Evolutionary conservation across 1,139 yeast species (phyloP).

Genomic region (Yamadazyma atmosphaerica): DNA sequence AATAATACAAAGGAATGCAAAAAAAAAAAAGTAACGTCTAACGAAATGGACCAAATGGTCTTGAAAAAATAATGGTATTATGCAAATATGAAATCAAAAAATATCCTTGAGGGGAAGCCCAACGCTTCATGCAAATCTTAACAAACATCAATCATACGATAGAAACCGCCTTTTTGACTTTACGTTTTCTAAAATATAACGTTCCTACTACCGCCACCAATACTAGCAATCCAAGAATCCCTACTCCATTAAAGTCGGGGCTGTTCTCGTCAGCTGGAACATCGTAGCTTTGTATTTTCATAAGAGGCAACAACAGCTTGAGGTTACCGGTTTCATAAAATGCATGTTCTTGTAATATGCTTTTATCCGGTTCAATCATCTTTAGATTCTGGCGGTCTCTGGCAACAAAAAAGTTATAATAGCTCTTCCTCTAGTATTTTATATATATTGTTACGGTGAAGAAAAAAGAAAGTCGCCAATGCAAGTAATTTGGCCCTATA

Average conservation of each 20-base stretch:
- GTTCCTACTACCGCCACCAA: slow-evolving; percentile 2
- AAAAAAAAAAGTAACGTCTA: neutral
- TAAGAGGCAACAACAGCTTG: slow-evolving; percentile 15
- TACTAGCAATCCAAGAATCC: slow-evolving; percentile 5
- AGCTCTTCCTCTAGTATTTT: too few relatives aligned
- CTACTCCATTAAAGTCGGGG: neutral
- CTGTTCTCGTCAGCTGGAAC: slow-evolving; percentile 3
- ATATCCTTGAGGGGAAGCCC: neutral
- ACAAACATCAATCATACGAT: neutral
- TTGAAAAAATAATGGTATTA: neutral
- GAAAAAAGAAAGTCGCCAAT: neutral
- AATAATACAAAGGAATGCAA: slow-evolving; percentile 1
- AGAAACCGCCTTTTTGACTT: slow-evolving; percentile 2
- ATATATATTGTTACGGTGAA: too few relatives aligned
- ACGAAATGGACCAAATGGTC: neutral
- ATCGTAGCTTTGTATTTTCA: slow-evolving; percentile 17
- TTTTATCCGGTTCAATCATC: slow-evolving; percentile 11
- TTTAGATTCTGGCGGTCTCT: neutral
- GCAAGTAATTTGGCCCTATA: neutral
- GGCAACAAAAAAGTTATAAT: too few relatives aligned
- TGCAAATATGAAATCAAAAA: neutral
- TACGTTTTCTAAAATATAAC: neutral
- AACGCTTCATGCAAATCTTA: neutral
- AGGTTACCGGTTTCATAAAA: slow-evolving; percentile 18
- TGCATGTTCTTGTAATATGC: slow-evolving; percentile 15